Evolutionary conservation across 495 filamentous ascomycete species (phyloP), one percentile per base, ranked within the genome.

Genomic region (Tetracladium setigerum): DNA sequence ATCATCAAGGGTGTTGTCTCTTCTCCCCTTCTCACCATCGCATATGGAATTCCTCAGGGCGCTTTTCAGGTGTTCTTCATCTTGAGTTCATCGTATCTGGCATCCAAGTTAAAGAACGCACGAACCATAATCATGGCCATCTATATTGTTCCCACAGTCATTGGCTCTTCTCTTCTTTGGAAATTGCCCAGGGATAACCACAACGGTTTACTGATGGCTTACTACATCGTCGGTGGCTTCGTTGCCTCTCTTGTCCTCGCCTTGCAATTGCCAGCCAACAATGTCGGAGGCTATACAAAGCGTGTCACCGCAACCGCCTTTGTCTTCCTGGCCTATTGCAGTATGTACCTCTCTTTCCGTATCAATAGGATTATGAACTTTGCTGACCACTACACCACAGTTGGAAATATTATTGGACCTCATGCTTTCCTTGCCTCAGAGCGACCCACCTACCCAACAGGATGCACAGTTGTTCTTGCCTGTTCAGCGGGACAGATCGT

Each of bases 1-100:
- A 77, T 83, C 42, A 81, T 83, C 50, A 61, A 82, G 47, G 77
- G 79, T 0, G 78, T 81, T 40, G 78, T 79, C 77, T 73, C 55
- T 46, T 71, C 18, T 76, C 80, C 62, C 61, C 78, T 41, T 53
- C 74, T 2, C 52, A 79, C 10, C 77, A 74, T 59, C 61, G 63
- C 61, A 9, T 49, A 64, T 14, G 66, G 62, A 2, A 70, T 70
- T 32, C 67, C 67, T 2, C 55, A 62, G 44, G 67, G 67, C 18
- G 67, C 54, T 1, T 68, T 67, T 44, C 66, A 66, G 34, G 55
- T 67, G 44, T 50, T 67, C 42, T 71, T 49, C 41, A 55, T 68
- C 19, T 44, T 71, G 8, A 48, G 53, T 10, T 63, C 63, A 10
- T 61, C 64, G 10, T 69, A 53, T 30, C 43, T 69, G 8, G 59